phyloP scores from a whole-genome alignment of 768 basidiomycete species.

The Phylloporus rhodoxanthus region DNA sequence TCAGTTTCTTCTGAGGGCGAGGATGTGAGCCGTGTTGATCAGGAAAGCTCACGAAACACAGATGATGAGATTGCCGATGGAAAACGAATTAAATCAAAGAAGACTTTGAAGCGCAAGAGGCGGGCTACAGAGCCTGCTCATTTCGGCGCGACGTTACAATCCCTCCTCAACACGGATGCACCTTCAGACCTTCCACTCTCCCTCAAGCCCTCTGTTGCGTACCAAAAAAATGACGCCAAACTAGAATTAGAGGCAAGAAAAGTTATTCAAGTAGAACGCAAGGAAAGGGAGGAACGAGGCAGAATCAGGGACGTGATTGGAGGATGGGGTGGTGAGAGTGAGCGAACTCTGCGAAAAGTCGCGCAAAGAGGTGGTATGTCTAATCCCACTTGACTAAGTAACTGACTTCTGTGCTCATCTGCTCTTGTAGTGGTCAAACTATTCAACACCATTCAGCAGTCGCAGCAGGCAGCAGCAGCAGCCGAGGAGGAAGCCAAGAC shows the following conservation, averaged over 20 bases:
- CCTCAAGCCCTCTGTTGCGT: conserved; percentile 66
- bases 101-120: conserved; percentile 78
- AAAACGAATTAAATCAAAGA: conserved; percentile 60
- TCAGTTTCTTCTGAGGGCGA: conserved; percentile 12
- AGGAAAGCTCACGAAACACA: conserved; percentile 39
- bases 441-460: conserved; percentile 82
- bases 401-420: not conserved
- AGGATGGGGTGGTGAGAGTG: conserved; percentile 85
- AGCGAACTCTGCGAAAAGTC: conserved; percentile 70
- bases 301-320: conserved; percentile 68
- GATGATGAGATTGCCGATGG: conserved; percentile 59
- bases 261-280: conserved; percentile 63
- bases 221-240: conserved; percentile 70
- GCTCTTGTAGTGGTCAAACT: conserved; percentile 61
- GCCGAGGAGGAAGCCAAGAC: conserved; percentile 56
- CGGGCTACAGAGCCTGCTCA: conserved; percentile 68
- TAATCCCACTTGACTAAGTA: not conserved
- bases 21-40: conserved; percentile 10
- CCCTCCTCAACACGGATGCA: conserved; percentile 63
- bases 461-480: conserved; percentile 52
- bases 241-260: conserved; percentile 68
- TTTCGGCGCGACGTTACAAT: conserved; percentile 71
- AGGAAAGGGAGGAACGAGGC: conserved; percentile 66
- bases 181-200: conserved; percentile 70
- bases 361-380: conserved; percentile 76